Conservation (phyloP, 805 yeast genomes). For the Ogataea populi-albae region DNA sequence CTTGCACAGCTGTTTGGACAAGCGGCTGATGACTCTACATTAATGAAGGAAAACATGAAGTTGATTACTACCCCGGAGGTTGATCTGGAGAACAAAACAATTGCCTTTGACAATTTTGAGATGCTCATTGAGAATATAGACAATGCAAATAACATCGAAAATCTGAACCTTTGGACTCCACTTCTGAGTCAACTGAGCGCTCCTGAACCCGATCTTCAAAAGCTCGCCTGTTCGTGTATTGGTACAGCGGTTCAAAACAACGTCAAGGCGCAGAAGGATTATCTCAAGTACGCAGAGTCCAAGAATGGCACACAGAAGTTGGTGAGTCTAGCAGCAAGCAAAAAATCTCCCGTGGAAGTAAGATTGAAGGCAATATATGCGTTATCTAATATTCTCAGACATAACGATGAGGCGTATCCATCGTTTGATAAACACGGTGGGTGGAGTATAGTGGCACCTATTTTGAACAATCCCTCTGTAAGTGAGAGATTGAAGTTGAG, state of each 20-base stretch:
- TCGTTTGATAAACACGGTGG: conserved; percentile 60
- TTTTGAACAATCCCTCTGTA: conserved; percentile 12
- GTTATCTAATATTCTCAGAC: conserved; percentile 67
- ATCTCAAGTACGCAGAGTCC: conserved; percentile 45
- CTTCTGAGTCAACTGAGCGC: conserved; percentile 53
- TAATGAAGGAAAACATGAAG: conserved; percentile 75
- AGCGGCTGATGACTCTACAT: conserved; percentile 78
- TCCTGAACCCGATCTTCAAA: conserved; percentile 44
- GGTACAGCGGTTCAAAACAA: conserved; percentile 96
- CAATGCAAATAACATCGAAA: conserved; percentile 90
- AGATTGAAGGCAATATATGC: conserved; percentile 74
- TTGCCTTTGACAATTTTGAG: conserved; percentile 87
- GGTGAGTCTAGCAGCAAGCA: conserved; percentile 37
- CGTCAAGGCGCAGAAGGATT: conserved; percentile 66
- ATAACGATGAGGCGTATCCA: conserved; percentile 54
- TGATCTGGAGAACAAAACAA: conserved; percentile 58
- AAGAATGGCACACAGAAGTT: conserved; percentile 44
- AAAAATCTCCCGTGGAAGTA: conserved; percentile 29
- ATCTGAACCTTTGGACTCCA: conserved; percentile 75
- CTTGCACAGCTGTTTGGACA: conserved; percentile 75
- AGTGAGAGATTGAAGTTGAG: conserved; percentile 48
- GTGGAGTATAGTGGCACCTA: conserved; percentile 48
- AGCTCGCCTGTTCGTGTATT: conserved; percentile 65
- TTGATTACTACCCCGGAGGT: conserved; percentile 59
- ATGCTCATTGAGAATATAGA: conserved; percentile 91